phyloP scores from a whole-genome alignment of 352 stramenopile species.

The Peronosclerospora sorghi region DNA sequence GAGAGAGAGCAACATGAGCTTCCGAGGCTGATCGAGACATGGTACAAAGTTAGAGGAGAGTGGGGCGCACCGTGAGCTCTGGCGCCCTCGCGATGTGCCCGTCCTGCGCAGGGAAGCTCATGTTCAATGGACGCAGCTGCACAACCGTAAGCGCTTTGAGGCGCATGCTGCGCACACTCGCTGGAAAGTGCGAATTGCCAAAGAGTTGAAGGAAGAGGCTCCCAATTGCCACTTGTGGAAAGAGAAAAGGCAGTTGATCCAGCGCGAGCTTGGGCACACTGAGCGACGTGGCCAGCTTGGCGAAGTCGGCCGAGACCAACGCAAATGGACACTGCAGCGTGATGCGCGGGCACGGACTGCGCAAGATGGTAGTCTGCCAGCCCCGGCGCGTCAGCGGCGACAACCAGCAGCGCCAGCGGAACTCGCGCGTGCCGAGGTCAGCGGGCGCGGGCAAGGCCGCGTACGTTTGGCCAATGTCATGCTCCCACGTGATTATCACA shows the following conservation, averaged over 20 bases:
- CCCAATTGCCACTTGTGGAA: slow-evolving; percentile 53
- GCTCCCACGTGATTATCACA: slow-evolving; percentile 66
- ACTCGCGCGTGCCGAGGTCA: slow-evolving; percentile 72
- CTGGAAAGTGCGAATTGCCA: slow-evolving; percentile 74
- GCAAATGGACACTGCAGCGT: slow-evolving; percentile 64
- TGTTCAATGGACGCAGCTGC: slow-evolving; percentile 55
- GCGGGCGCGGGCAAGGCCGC: slow-evolving; percentile 44
- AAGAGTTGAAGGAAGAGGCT: slow-evolving; percentile 67
- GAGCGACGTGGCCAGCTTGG: slow-evolving; percentile 68
- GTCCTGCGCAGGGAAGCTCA: slow-evolving; percentile 46
- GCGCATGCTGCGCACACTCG: slow-evolving; percentile 33
- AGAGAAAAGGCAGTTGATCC: slow-evolving; percentile 64
- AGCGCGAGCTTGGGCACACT: slow-evolving; percentile 52
- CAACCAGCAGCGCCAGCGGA: slow-evolving; percentile 60
- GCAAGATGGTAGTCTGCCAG: slow-evolving; percentile 41
- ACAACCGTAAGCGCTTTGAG: slow-evolving; percentile 69
- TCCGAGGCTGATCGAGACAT: background rate
- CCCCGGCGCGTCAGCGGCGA: slow-evolving; percentile 45
- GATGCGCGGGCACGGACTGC: slow-evolving; percentile 54
- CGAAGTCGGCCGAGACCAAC: slow-evolving; percentile 63
- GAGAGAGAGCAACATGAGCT: background rate
- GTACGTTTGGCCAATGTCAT: slow-evolving; percentile 57
- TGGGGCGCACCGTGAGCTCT: slow-evolving; percentile 31
- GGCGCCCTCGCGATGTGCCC: slow-evolving; percentile 8
- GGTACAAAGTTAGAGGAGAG: too few relatives aligned